Conservation (phyloP, 2,329 filamentous ascomycete species). For the Xylariaceae sp. region DNA sequence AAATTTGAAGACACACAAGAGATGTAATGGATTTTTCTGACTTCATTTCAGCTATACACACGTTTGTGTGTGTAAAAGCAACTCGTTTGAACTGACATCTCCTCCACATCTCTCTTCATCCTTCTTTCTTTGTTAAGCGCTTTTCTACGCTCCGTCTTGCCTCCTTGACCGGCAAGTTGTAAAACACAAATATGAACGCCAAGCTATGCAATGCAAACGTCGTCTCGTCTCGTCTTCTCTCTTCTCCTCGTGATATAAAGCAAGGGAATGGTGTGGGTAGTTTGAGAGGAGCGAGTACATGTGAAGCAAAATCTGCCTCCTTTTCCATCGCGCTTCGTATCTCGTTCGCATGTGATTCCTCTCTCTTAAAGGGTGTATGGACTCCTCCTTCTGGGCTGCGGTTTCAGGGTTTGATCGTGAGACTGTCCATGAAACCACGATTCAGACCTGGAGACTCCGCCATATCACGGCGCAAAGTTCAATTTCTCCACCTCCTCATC, state of each 20-base stretch:
- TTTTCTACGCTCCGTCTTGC: too few species aligned
- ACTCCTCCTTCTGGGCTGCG: background rate
- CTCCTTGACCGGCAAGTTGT: background rate
- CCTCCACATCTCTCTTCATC: too few species aligned
- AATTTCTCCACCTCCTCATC: constrained; percentile 43
- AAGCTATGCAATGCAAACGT: constrained; percentile 8
- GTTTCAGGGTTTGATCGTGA: background rate
- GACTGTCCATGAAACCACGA: background rate
- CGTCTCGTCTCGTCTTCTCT: background rate
- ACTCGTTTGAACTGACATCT: too few species aligned
- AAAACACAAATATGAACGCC: constrained; percentile 3
- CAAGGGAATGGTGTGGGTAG: too few species aligned
- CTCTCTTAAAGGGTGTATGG: background rate
- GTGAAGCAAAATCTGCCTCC: background rate
- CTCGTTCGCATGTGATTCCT: background rate
- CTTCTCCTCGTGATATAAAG: too few species aligned
- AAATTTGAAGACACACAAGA: too few species aligned
- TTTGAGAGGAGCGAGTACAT: background rate
- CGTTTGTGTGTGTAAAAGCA: too few species aligned
- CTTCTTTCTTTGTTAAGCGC: too few species aligned
- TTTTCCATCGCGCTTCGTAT: background rate
- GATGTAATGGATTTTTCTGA: too few species aligned
- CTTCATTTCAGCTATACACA: too few species aligned
- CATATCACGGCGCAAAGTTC: constrained; percentile 19
- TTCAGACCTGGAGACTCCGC: background rate